A percentile compares a stretch with the other conserved stretches of the same genome.
Evolutionary conservation across 2,329 filamentous ascomycete species (phyloP).

Genomic region (Acephala macrosclerotiorum): DNA sequence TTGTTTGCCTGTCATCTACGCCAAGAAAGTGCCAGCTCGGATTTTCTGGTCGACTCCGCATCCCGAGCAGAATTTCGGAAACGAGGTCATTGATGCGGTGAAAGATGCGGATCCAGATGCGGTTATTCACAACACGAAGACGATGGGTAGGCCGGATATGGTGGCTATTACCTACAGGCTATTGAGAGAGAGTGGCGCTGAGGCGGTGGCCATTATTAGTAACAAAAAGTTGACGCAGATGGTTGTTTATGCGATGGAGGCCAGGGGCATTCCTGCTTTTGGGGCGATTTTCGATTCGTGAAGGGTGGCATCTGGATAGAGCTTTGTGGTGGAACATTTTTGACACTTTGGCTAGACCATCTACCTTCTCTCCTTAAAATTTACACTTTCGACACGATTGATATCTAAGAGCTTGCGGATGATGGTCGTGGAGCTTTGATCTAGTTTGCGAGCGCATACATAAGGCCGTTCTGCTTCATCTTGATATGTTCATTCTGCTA

Average conservation of each 20-base stretch:
- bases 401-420: too few relatives aligned
- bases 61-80: constrained; percentile 45
- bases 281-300: constrained; percentile 49
- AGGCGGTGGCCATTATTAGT: constrained; percentile 49
- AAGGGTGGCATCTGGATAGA: too few relatives aligned
- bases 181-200: constrained; percentile 43
- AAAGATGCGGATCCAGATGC: constrained; percentile 44
- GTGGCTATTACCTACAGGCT: constrained; percentile 42
- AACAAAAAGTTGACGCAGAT: constrained; percentile 48
- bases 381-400: too few relatives aligned
- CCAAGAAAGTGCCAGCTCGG: constrained; percentile 33
- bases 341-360: too few relatives aligned
- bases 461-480: too few relatives aligned
- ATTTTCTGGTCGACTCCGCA: constrained; percentile 49
- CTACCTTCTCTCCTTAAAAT: too few relatives aligned
- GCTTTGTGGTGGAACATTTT: too few relatives aligned
- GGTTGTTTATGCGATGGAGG: constrained; percentile 50
- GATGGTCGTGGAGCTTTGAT: too few relatives aligned
- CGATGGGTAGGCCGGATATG: constrained; percentile 45
- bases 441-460: too few relatives aligned
- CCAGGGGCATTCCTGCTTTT: constrained; percentile 47
- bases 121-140: constrained; percentile 46
- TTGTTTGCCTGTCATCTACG: constrained; percentile 52
- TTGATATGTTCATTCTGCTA: background rate
- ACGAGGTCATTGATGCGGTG: constrained; percentile 44